Evolutionary conservation across 257 asterid species (phyloP), one percentile per base, ranked within the genome.

Genomic region (Salvia hispanica): DNA sequence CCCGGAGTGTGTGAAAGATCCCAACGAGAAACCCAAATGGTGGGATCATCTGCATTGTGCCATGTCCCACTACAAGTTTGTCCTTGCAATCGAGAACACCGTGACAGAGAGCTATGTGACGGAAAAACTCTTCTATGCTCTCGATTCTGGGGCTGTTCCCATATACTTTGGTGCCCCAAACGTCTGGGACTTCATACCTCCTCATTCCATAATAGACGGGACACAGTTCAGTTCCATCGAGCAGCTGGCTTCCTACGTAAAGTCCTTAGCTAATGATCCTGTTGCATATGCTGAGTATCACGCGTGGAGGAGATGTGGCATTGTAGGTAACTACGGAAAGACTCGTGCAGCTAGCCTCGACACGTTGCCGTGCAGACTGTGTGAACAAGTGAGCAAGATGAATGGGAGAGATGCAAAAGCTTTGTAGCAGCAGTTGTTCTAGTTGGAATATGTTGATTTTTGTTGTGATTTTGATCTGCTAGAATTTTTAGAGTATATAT

Each of bases 271-370:
- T 12, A 82, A 84, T 15, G 95, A 94, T 64, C 95, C 95, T 0
- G 91, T 91, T 1, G 96, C 99, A 34, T 94, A 88, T 70, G 95
- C 86, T 6, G 96, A 94, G 81, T 91, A 84, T 72, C 97, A 94
- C 64, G 96, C 99, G 0, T 94, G 99, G 97, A 87, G 99, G 79
- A 84, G 99, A 80, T 94, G 99, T 31, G 97, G 99, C 0, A 91
- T 88, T 14, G 62, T 91, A 10, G 97, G 97, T 16, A 88, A 84
- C 51, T 94, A 94, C 34, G 80, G 84, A 54, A 78, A 77, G 73
- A 74, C 95, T 0, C 86, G 96, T 0, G 87, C 93, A n/a, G 88
- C 92, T 28, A 91, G 99, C 74, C 75, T 94, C 5, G 99, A 91
- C 75, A 82, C 96, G 2, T 72, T 94, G 50, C 95, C 99, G 4